Percentiles rank a stretch among this genome's conserved stretches.
These are phyloP conservation scores for Tylopilus sp. DNA, from an alignment of 1,284 basidiomycete genomes.

Conservation along the genomic window DNA sequence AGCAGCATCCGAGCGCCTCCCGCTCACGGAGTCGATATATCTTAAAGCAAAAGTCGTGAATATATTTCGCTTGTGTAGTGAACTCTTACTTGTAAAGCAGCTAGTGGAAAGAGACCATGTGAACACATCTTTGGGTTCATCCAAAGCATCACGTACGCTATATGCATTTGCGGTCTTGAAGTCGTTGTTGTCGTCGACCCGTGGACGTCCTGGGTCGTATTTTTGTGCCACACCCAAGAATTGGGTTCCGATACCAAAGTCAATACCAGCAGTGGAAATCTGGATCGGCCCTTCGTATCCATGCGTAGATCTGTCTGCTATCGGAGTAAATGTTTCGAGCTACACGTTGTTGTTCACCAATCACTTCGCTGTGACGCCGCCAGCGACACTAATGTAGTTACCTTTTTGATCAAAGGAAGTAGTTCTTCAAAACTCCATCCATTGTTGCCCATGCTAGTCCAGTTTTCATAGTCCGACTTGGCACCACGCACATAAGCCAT, in stretches of 20 bases:
- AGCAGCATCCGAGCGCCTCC: neutral
- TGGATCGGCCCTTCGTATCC: conserved; percentile 8
- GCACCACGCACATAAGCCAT: conserved; percentile 51
- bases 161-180: conserved; percentile 43
- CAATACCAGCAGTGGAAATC: neutral
- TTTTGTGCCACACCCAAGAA: conserved; percentile 3
- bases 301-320: conserved; percentile 7
- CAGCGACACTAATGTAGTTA: neutral
- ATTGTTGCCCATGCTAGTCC: conserved; percentile 46
- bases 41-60: neutral
- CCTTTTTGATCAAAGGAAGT: conserved; percentile 9
- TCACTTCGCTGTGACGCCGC: neutral
- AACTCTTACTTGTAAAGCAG: conserved; percentile 8
- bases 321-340: conserved; percentile 8
- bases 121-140: neutral
- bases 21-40: neutral
- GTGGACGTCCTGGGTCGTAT: conserved; percentile 25
- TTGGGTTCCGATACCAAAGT: conserved; percentile 7
- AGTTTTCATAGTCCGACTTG: conserved; percentile 56
- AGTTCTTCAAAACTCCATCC: conserved; percentile 44
- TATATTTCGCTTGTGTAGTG: neutral
- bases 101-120: neutral
- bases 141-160: conserved; percentile 33
- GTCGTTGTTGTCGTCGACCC: conserved; percentile 43
- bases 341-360: neutral